Percentiles rank a stretch among this genome's conserved stretches.
Conservation (phyloP, 805 yeast species). For the Pichia heedii region DNA sequence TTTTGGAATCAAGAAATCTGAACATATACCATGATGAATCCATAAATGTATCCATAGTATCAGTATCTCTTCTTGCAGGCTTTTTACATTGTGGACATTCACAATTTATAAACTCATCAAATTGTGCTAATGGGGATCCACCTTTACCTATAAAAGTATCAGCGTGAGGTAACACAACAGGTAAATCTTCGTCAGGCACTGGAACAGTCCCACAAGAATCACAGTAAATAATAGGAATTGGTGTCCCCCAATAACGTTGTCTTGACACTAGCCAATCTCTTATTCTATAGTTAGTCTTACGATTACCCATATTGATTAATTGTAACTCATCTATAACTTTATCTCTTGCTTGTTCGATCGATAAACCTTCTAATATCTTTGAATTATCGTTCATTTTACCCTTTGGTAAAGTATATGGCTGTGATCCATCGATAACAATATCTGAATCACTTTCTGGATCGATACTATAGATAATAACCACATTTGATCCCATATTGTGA, state of each 20-base stretch:
- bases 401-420: slow-evolving; percentile 30
- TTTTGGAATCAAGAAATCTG: slow-evolving; percentile 71
- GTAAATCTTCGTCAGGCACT: slow-evolving; percentile 81
- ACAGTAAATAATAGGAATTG: slow-evolving; percentile 92
- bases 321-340: slow-evolving; percentile 37
- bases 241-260: slow-evolving; percentile 98
- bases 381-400: slow-evolving; percentile 43
- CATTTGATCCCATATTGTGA: slow-evolving; percentile 40
- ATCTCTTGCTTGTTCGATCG: slow-evolving; percentile 41
- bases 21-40: slow-evolving; percentile 96
- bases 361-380: slow-evolving; percentile 43
- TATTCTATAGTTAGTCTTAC: slow-evolving; percentile 48
- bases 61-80: slow-evolving; percentile 80
- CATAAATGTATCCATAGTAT: slow-evolving; percentile 98
- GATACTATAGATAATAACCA: slow-evolving; percentile 34
- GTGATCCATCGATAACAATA: slow-evolving; percentile 8
- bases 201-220: slow-evolving; percentile 80
- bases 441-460: slow-evolving; percentile 25
- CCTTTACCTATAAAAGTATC: slow-evolving; percentile 35
- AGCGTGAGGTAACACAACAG: slow-evolving; percentile 67
- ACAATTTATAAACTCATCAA: slow-evolving; percentile 61
- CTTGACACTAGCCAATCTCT: slow-evolving; percentile 94
- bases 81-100: slow-evolving; percentile 74
- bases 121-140: slow-evolving; percentile 61
- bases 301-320: slow-evolving; percentile 31